A percentile compares a stretch with the other conserved stretches of the same genome.
These are phyloP conservation scores for Mycena crocata DNA, from an alignment of 768 basidiomycete species.

Conservation along the genomic window DNA sequence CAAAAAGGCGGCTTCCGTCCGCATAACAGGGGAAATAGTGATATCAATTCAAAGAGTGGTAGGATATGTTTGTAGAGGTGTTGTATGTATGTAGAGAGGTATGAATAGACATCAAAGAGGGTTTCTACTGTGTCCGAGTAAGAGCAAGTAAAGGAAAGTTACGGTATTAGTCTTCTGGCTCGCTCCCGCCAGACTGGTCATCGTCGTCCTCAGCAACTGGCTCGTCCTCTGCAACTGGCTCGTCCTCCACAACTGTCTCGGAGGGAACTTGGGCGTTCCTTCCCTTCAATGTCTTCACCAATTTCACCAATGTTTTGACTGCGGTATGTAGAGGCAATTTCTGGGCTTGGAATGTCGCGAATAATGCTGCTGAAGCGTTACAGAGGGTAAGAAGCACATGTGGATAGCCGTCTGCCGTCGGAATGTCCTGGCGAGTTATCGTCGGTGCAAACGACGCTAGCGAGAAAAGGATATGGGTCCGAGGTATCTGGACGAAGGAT, in stretches of 20 bases:
- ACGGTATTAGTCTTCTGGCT: too few species aligned
- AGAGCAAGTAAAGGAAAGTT: too few species aligned
- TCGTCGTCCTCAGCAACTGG: too few species aligned
- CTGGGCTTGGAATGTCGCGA: neutral
- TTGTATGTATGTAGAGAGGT: too few species aligned
- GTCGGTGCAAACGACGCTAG: neutral
- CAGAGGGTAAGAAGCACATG: slow-evolving; percentile 3
- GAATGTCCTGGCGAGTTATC: neutral
- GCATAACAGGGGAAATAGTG: neutral
- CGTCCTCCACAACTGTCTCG: neutral
- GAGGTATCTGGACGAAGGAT: neutral
- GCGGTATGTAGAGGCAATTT: neutral
- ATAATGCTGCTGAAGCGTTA: neutral
- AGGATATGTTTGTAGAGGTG: neutral
- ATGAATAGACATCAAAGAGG: too few species aligned
- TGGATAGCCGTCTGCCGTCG: neutral
- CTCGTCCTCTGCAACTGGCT: neutral
- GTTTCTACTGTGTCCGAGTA: too few species aligned
- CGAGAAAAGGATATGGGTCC: slow-evolving; percentile 8
- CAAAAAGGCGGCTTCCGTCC: neutral
- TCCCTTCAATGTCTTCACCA: neutral
- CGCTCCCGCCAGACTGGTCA: too few species aligned
- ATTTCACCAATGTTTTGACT: neutral
- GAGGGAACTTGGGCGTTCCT: neutral
- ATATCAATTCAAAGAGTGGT: neutral